Base-by-base conservation (phyloP, 768 basidiomycete genomes). In the Zangia roseola region DNA sequence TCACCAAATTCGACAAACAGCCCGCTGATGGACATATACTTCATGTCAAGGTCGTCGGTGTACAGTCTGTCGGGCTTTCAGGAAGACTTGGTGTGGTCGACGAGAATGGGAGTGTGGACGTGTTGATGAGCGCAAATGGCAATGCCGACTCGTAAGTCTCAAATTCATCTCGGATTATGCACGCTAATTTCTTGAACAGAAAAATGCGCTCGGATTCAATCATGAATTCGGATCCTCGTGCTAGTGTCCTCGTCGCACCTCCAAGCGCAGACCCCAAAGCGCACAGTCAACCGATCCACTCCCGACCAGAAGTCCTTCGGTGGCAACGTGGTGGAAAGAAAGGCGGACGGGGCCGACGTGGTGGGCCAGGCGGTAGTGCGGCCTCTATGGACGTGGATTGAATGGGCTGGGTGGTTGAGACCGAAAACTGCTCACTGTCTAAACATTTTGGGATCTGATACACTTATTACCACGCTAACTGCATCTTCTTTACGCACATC, bases 151-250 rank as follows among this genome's bases (percentile, higher is more conserved):
- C 86, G 86, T 88, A 61, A 69, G 66, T 57, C 2, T 4, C 6
- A 23, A 9, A n/a, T 13, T 9, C 5, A 13, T 13, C 17, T 5
- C 24, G 9, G 16, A n/a, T 14, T 39, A 21, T 25, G 19, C 26
- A n/a, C 19, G 10, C 10, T 4, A 17, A 13, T 42, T 10, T 17
- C 10, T 6, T 10, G n/a, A 10, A 26, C 57, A 92, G 91, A 52
- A 93, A 91, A 80, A 75, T 94, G 75, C 87, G 91, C 45, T 92
- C 91, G 3, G 91, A 94, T 62, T 81, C 81, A 2, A 75, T 92
- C 41, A 65, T 90, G 51, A 52, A 45, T 26, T 72, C 74, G 19
- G 76, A 76, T 56, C 78, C 84, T n/a, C 81, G 88, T 23, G 86
- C 88, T 5, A 74, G 78, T 12, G 77, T 91, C 1, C 71, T 89